These are phyloP conservation scores for Globisporangium takayamanum DNA, from an alignment of 352 stramenopile species.

Conservation along the genomic window DNA sequence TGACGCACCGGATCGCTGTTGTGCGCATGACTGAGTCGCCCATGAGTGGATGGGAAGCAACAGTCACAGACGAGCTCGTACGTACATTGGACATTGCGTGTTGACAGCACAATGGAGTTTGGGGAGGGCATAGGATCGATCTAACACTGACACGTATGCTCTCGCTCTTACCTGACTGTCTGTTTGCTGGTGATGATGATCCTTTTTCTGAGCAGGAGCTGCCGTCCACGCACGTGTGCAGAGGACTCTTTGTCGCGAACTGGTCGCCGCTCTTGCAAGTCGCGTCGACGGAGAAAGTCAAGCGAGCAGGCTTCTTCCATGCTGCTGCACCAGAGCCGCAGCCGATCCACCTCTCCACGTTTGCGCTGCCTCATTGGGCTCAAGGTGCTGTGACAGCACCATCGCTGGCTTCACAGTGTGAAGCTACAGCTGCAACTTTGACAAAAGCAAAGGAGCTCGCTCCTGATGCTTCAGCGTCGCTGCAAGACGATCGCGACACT, in stretches of 20 bases:
- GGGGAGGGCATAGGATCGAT: background rate
- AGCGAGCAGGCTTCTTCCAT: slow-evolving; percentile 40
- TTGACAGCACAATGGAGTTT: background rate
- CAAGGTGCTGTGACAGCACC: background rate
- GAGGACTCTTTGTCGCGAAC: slow-evolving; percentile 32
- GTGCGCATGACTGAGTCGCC: slow-evolving; percentile 25
- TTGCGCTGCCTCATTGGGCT: slow-evolving; percentile 35
- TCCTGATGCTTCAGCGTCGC: too few species aligned
- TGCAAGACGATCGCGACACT: background rate
- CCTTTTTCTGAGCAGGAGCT: slow-evolving; percentile 24
- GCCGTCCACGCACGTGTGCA: slow-evolving; percentile 32
- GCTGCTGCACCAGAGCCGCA: slow-evolving; percentile 23
- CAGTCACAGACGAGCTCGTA: slow-evolving; percentile 40
- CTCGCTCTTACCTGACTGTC: background rate
- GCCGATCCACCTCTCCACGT: slow-evolving; percentile 37
- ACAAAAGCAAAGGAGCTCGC: too few species aligned
- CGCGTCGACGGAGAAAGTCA: slow-evolving; percentile 42
- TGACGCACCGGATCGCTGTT: slow-evolving; percentile 28
- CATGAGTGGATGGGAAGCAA: slow-evolving; percentile 19
- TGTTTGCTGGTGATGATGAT: background rate
- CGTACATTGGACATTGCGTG: background rate
- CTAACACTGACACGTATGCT: background rate
- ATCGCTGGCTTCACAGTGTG: background rate
- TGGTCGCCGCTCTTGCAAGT: slow-evolving; percentile 46
- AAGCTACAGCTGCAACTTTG: too few species aligned